phyloP scores from a whole-genome alignment of 345 rosid genomes.

The Acer yangbiense region DNA sequence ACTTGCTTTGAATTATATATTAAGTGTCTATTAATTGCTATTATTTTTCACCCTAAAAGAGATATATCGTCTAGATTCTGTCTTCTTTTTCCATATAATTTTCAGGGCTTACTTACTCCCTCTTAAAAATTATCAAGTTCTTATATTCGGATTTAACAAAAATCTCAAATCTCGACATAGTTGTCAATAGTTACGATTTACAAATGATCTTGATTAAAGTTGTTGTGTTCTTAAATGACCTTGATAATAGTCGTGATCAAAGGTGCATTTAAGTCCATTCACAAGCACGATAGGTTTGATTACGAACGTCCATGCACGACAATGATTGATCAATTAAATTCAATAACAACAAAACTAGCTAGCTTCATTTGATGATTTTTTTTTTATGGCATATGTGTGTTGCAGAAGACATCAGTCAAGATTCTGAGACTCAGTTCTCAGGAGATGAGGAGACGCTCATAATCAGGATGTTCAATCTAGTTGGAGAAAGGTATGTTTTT shows the following conservation, averaged over 20 bases:
- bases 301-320: background rate
- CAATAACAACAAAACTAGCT: background rate
- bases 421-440: constrained; percentile 34
- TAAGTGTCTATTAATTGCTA: background rate
- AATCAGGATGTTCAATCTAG: constrained; percentile 44
- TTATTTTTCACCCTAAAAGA: background rate
- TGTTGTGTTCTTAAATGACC: background rate
- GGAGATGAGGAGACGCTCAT: constrained; percentile 45
- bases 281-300: background rate
- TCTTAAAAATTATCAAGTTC: no score
- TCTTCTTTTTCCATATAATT: background rate
- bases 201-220: background rate
- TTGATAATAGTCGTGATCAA: no score
- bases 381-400: background rate
- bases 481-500: constrained; percentile 34
- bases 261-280: background rate
- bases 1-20: background rate
- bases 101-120: no score
- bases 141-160: no score
- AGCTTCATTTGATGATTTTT: background rate
- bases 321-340: background rate
- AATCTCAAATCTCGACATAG: no score
- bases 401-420: constrained; percentile 24
- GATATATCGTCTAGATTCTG: no score
- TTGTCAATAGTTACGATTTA: no score